Evolutionary conservation across 2,329 filamentous ascomycete species (phyloP), one percentile per base, ranked within the genome.

Genomic region (Sporothrix pseudoabietina): DNA sequence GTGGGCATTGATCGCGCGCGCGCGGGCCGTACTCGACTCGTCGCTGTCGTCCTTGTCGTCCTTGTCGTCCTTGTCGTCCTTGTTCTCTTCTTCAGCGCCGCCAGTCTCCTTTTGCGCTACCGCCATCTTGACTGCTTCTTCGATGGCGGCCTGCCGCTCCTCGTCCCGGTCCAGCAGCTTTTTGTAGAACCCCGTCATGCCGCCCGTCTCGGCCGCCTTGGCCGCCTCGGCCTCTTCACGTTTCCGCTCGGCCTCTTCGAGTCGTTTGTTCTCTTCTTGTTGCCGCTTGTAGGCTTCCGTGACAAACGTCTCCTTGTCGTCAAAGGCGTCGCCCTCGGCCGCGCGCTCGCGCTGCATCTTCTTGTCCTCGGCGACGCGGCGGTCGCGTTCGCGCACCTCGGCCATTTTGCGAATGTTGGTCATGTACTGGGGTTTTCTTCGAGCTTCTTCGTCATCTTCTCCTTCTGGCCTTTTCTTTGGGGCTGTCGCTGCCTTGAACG

Each of bases 291-390:
- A 97, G 49, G 92, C 92, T 73, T 90, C 91, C 0, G 93, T 96
- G 47, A 96, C 93, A 77, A 96, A 96, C 81, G 91, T 93, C 79
- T 96, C 93, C 83, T 94, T 96, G 78, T 91, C 93, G 0, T 87
- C 91, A 78, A 90, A 96, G 78, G 92, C 91, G 47, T 95, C 93
- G 22, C 93, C 93, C 80, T 96, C 93, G 0, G 89, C 90, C 78
- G 92, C 92, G 63, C 93, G 87, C 80, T 96, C 93, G 32, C 90
- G 87, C 77, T 92, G 90, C 77, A 96, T 86, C 80, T 92, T 88
- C 82, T 94, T 94, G 82, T 96, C 93, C 79, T 93, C 90, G 3
- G 93, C 93, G 39, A 94, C 90, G 68, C 92, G 85, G 65, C 91
- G 88, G 80, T 96, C 93, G 71, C 93, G 89, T 80, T 94, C 94